Base-by-base conservation (phyloP, 1,284 basidiomycete species). In the Coriolopsis trogii region DNA sequence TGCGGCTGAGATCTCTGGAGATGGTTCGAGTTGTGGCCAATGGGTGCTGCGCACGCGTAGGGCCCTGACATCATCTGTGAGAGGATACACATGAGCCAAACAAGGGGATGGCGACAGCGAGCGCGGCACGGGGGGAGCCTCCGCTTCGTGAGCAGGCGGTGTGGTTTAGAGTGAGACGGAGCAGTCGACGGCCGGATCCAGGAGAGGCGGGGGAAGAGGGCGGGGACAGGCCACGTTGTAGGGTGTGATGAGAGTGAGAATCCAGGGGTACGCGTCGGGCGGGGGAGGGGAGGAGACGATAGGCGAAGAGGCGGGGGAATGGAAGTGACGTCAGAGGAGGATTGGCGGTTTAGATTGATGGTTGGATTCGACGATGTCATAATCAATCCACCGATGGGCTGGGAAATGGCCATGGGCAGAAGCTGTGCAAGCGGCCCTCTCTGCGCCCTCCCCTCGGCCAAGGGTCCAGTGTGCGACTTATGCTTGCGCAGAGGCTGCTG, bases 251-350 rank as follows among this genome's bases (percentile, higher is more conserved):
- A 21, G 37, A 33, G n/a, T 12, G n/a, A n/a, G n/a, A n/a, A n/a
- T n/a, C n/a, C n/a, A n/a, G n/a, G 48, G 38, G 30, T 28, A 30
- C 15, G 42, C 9, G 30, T 13, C 48, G 30, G 31, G 42, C 28
- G 33, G 25, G n/a, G n/a, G 36, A 37, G 30, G 6, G 25, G 41
- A 15, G 24, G 46, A 18, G 18, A 24, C 20, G 26, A n/a, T 29
- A 18, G 39, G 37, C 16, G 47, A 34, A 40, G 21, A 39, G 37
- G 20, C 28, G 41, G 24, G 44, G 16, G 12, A n/a, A n/a, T n/a
- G n/a, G n/a, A 21, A 16, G 34, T 58, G 56, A 58, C 56, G 56
- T 58, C 56, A 58, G 36, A 18, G 42, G 15, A 52, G 56, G 52
- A 52, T 50, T 49, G 31, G 52, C 49, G 53, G 52, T 29, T 51